phyloP scores from a whole-genome alignment of 805 yeast genomes.

The Blastobotrys attinorum region DNA sequence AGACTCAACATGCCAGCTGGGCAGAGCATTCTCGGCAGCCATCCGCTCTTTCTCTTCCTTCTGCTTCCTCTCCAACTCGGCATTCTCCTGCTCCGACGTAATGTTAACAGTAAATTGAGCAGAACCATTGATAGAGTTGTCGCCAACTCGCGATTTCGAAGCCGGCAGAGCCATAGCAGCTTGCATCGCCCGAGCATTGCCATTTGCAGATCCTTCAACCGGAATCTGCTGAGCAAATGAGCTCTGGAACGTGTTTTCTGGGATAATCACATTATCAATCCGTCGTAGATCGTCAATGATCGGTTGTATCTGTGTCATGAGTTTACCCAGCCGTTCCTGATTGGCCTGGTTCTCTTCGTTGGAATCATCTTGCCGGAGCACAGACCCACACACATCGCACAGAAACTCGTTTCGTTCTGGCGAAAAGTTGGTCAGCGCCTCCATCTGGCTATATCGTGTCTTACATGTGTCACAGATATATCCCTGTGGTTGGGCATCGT shows the following conservation, averaged over 20 bases:
- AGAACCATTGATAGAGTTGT: slow-evolving; percentile 38
- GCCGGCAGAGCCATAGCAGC: slow-evolving; percentile 26
- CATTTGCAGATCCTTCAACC: slow-evolving; percentile 36
- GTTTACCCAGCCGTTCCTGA: slow-evolving; percentile 70
- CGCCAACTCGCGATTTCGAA: slow-evolving; percentile 14
- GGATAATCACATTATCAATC: slow-evolving; percentile 70
- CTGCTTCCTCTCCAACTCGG: slow-evolving; percentile 57
- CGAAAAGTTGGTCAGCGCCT: slow-evolving; percentile 74
- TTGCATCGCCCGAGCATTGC: slow-evolving; percentile 21
- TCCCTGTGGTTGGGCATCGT: slow-evolving; percentile 86
- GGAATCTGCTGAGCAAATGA: slow-evolving; percentile 80
- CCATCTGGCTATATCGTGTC: slow-evolving; percentile 73
- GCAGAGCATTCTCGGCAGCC: slow-evolving; percentile 87
- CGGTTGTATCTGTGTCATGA: slow-evolving; percentile 88
- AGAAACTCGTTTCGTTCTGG: slow-evolving; percentile 74
- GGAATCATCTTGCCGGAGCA: slow-evolving; percentile 79
- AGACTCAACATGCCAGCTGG: slow-evolving; percentile 90
- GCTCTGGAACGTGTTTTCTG: slow-evolving; percentile 84
- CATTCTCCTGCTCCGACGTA: slow-evolving; percentile 77
- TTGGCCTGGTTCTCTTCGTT: slow-evolving; percentile 72
- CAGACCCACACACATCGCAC: slow-evolving; percentile 76
- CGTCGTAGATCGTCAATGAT: slow-evolving; percentile 74
- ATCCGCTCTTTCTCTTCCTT: slow-evolving; percentile 60
- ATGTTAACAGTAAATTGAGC: slow-evolving; percentile 88
- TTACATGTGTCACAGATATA: slow-evolving; percentile 83